Evolutionary conservation across 2,329 filamentous ascomycete species (phyloP).

Genomic region (Aspergillus hiratsukae): DNA sequence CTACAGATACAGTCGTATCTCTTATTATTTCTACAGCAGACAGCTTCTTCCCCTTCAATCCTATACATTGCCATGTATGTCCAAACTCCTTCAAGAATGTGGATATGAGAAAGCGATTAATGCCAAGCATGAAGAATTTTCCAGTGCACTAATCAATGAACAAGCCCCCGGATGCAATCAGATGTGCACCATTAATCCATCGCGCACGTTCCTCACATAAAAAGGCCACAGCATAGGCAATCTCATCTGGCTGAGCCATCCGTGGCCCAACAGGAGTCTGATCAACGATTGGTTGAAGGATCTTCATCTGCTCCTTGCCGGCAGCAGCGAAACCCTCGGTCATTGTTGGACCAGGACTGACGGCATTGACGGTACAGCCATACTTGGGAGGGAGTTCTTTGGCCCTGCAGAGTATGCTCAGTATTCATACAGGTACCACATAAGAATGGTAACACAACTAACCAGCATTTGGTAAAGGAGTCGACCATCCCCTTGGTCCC

Average conservation of each 20-base stretch:
- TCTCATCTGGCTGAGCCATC: conserved; percentile 43
- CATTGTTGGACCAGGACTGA: conserved; percentile 42
- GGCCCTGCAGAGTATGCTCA: conserved; percentile 14
- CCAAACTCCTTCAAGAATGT: too few species aligned
- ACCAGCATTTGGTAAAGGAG: conserved; percentile 44
- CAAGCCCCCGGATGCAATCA: conserved; percentile 31
- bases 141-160: too few species aligned
- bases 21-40: too few species aligned
- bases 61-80: too few species aligned
- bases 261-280: conserved; percentile 24
- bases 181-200: conserved; percentile 46
- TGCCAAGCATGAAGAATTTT: too few species aligned
- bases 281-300: conserved; percentile 34
- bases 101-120: too few species aligned
- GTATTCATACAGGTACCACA: not conserved
- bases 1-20: too few species aligned
- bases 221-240: conserved; percentile 46
- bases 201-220: conserved; percentile 41
- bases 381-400: conserved; percentile 45
- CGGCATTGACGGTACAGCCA: conserved; percentile 45
- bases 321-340: conserved; percentile 35
- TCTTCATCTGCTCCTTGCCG: conserved; percentile 39
- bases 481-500: conserved; percentile 50
- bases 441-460: not conserved
- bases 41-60: too few species aligned